Percentiles rank a stretch among this genome's conserved stretches.
Evolutionary conservation across 2,329 filamentous ascomycete species (phyloP).

Genomic region (Fusarium lyarnte): DNA sequence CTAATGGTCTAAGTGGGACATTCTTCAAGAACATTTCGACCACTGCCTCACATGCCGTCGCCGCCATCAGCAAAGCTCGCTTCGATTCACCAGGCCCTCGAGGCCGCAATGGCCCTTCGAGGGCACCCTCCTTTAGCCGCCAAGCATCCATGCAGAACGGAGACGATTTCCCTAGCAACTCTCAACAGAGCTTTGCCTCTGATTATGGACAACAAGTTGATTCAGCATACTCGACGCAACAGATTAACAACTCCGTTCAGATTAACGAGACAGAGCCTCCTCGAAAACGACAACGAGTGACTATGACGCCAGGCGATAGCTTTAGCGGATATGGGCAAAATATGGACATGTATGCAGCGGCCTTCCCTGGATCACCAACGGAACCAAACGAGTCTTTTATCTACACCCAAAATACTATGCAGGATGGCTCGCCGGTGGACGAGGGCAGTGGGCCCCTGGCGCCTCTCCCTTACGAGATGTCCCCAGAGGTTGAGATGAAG

Average conservation of each 20-base stretch:
- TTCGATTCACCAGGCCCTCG: slow-evolving; percentile 87
- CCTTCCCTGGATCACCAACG: slow-evolving; percentile 77
- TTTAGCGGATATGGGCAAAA: slow-evolving; percentile 64
- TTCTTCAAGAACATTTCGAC: slow-evolving; percentile 98
- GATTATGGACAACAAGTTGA: slow-evolving; percentile 80
- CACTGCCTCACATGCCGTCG: slow-evolving; percentile 91
- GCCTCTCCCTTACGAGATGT: slow-evolving; percentile 70
- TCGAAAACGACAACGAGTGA: slow-evolving; percentile 76
- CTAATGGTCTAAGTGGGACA: slow-evolving; percentile 77
- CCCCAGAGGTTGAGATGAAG: slow-evolving; percentile 78
- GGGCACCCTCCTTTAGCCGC: slow-evolving; percentile 75
- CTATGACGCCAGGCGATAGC: slow-evolving; percentile 65
- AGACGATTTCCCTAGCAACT: slow-evolving; percentile 75
- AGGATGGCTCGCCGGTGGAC: slow-evolving; percentile 53
- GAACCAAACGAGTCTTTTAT: slow-evolving; percentile 84
- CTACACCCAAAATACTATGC: slow-evolving; percentile 64
- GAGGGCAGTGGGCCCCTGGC: slow-evolving; percentile 69
- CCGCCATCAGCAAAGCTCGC: slow-evolving; percentile 94
- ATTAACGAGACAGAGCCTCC: slow-evolving; percentile 74
- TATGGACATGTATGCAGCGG: slow-evolving; percentile 55
- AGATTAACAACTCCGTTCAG: slow-evolving; percentile 50
- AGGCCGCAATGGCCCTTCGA: slow-evolving; percentile 69
- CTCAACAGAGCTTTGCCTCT: slow-evolving; percentile 84
- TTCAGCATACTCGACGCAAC: slow-evolving; percentile 73
- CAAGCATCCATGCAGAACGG: slow-evolving; percentile 77